Conservation (phyloP, 2,329 filamentous ascomycete species). For the Exophiala calicioides region DNA sequence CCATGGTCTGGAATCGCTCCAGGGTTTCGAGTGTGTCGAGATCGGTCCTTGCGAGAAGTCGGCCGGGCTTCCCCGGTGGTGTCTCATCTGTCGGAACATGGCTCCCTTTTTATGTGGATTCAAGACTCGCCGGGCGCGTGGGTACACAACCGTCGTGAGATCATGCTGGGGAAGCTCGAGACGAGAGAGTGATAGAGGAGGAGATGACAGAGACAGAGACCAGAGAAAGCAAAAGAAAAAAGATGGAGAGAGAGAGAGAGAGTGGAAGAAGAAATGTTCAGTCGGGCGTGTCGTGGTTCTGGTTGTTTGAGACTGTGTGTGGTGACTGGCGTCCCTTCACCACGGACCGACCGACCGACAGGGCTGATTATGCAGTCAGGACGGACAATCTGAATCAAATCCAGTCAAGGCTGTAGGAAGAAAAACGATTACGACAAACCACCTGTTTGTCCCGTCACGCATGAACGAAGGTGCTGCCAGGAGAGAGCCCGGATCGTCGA, state of each 20-base stretch:
- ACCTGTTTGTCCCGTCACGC: too few relatives aligned
- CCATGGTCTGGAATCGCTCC: constrained; percentile 11
- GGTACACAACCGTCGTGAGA: background rate
- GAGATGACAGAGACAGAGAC: background rate
- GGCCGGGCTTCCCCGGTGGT: constrained; percentile 4
- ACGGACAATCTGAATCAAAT: too few relatives aligned
- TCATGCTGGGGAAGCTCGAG: background rate
- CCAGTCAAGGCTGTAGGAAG: too few relatives aligned
- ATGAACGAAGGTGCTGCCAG: too few relatives aligned
- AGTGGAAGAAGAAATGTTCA: too few relatives aligned
- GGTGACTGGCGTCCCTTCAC: too few relatives aligned
- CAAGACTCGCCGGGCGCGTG: background rate
- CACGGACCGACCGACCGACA: too few relatives aligned
- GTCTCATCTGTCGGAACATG: constrained; percentile 9
- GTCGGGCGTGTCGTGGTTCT: too few relatives aligned
- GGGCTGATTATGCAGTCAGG: too few relatives aligned
- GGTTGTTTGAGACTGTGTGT: too few relatives aligned
- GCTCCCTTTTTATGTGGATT: background rate
- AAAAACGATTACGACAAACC: too few relatives aligned
- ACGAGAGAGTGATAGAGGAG: background rate
- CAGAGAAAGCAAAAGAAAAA: background rate
- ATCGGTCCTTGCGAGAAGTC: constrained; percentile 11
- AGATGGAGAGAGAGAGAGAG: background rate
- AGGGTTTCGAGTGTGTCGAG: constrained; percentile 5
- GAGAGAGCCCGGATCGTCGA: too few relatives aligned